Evolutionary conservation across 495 filamentous ascomycete genomes (phyloP).

Genomic region (Haplographium delicatum): DNA sequence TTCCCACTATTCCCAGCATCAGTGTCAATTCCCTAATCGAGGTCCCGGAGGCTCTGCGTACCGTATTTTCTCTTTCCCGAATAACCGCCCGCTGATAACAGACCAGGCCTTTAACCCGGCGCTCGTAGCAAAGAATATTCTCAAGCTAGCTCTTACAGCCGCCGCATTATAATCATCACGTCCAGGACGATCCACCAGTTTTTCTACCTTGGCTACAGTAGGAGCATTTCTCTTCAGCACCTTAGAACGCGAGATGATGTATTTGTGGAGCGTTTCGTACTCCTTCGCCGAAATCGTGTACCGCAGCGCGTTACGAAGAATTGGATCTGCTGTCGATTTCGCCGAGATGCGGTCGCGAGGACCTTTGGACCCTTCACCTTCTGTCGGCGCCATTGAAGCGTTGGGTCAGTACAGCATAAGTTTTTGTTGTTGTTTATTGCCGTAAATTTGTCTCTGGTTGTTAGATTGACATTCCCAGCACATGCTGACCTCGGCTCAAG

Average conservation of each 20-base stretch:
- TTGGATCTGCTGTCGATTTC: conserved; percentile 46
- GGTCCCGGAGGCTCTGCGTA: conserved; percentile 24
- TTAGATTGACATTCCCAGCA: conserved; percentile 6
- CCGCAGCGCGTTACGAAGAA: conserved; percentile 72
- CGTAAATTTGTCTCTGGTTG: background rate
- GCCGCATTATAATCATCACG: conserved; percentile 71
- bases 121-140: conserved; percentile 69
- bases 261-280: conserved; percentile 75
- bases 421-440: conserved; percentile 4
- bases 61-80: conserved; percentile 39
- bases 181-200: conserved; percentile 36
- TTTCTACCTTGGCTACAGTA: conserved; percentile 41
- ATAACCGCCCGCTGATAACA: conserved; percentile 40
- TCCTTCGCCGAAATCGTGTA: conserved; percentile 81
- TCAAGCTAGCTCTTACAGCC: conserved; percentile 68
- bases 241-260: conserved; percentile 63
- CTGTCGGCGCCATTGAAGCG: conserved; percentile 12
- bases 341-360: conserved; percentile 21
- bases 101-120: conserved; percentile 66
- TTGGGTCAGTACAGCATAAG: background rate
- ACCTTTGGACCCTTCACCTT: conserved; percentile 10
- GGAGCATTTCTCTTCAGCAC: conserved; percentile 58
- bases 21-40: background rate
- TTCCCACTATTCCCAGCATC: conserved; percentile 17
- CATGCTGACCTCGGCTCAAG: conserved; percentile 14